Conservation (phyloP, 2,329 filamentous ascomycete species). For the Tolypocladium nubicola region DNA sequence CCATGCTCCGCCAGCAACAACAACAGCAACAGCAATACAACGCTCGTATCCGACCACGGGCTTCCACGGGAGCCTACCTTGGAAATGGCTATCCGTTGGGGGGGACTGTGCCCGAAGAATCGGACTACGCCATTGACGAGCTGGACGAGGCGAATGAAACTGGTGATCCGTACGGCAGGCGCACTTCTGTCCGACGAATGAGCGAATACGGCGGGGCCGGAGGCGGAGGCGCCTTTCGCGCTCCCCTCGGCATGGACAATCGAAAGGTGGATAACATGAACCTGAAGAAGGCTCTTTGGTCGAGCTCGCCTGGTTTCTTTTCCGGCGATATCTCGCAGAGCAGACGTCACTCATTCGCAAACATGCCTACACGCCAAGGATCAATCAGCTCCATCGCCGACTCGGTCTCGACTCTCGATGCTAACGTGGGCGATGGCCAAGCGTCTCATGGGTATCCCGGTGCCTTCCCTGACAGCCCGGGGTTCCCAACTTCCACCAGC, state of each 20-base stretch:
- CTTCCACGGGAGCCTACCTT: conserved; percentile 45
- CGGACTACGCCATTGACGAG: conserved; percentile 64
- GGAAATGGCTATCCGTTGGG: conserved; percentile 49
- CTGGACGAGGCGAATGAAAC: conserved; percentile 50
- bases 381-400: conserved; percentile 53
- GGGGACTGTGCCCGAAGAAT: conserved; percentile 52
- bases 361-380: conserved; percentile 52
- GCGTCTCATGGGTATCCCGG: conserved; percentile 30
- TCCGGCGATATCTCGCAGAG: conserved; percentile 59
- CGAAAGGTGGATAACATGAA: conserved; percentile 47
- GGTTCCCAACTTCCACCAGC: conserved; percentile 22
- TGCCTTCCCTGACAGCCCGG: conserved; percentile 27
- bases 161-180: conserved; percentile 34
- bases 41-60: conserved; percentile 44
- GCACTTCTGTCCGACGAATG: conserved; percentile 40
- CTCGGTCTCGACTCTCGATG: conserved; percentile 34
- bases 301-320: conserved; percentile 58
- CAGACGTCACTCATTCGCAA: conserved; percentile 70
- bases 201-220: conserved; percentile 42
- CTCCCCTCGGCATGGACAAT: conserved; percentile 44
- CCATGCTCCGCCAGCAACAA: conserved; percentile 36
- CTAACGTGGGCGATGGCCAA: conserved; percentile 30
- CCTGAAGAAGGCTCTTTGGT: conserved; percentile 60
- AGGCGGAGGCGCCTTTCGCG: conserved; percentile 33
- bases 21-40: conserved; percentile 35